Conservation (phyloP, 805 yeast genomes). For the Myxozyma udenii region DNA sequence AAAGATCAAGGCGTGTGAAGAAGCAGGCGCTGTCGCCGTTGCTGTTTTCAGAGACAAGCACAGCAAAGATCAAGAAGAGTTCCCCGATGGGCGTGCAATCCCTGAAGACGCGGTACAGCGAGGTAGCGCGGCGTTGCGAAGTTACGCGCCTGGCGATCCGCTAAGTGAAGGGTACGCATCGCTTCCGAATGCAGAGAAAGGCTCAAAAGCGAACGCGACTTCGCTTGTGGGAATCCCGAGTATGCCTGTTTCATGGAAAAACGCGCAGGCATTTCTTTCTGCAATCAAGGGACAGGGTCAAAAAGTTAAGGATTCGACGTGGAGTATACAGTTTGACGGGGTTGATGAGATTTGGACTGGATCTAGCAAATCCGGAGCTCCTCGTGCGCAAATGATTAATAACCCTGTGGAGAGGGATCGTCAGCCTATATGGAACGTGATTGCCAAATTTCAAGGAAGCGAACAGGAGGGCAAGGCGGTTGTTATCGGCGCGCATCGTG, state of each 20-base stretch:
- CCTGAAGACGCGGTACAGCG: conserved; percentile 73
- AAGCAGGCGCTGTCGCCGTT: conserved; percentile 63
- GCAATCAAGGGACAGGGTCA: conserved; percentile 43
- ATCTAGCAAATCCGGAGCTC: conserved; percentile 6
- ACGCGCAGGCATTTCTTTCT: conserved; percentile 50
- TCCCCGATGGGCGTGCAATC: conserved; percentile 74
- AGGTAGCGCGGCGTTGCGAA: conserved; percentile 66
- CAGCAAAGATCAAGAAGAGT: conserved; percentile 52
- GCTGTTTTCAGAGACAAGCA: conserved; percentile 67
- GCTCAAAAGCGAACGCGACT: conserved; percentile 40
- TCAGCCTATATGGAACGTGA: conserved; percentile 61
- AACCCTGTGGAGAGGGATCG: conserved; percentile 53
- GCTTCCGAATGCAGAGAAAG: conserved; percentile 41
- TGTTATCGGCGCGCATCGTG: conserved; percentile 72
- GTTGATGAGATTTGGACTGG: conserved; percentile 38
- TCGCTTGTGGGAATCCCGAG: conserved; percentile 71
- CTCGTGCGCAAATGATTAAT: conserved; percentile 15
- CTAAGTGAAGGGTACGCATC: conserved; percentile 68
- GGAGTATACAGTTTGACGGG: conserved; percentile 15
- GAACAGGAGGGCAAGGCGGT: conserved; percentile 48
- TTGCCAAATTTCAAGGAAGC: conserved; percentile 57
- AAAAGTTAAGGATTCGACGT: conserved; percentile 26
- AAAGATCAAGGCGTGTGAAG: conserved; percentile 72
- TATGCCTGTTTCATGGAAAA: conserved; percentile 72
- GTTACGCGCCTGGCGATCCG: conserved; percentile 70